Conservation (phyloP, 805 yeast genomes). For the Cyberlindnera bimundalis region DNA sequence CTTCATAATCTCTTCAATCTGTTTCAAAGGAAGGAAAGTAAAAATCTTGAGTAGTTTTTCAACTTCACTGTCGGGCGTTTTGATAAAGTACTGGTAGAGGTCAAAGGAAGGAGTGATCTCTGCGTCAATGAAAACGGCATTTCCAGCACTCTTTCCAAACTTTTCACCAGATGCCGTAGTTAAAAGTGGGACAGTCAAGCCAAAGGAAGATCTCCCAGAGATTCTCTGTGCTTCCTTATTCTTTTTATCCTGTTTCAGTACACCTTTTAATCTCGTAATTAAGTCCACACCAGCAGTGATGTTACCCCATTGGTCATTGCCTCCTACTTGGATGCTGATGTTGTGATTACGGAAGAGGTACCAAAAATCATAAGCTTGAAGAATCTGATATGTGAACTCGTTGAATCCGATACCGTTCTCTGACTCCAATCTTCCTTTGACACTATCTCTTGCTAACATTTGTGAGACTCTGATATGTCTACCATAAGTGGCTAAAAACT, state of each 20-base stretch:
- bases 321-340: conserved; percentile 84
- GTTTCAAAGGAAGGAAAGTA: conserved; percentile 66
- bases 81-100: conserved; percentile 80
- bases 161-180: conserved; percentile 89
- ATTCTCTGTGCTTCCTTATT: conserved; percentile 20
- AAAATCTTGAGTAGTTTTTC: conserved; percentile 66
- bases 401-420: conserved; percentile 85
- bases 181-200: conserved; percentile 85
- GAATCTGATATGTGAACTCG: conserved; percentile 87
- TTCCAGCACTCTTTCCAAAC: conserved; percentile 96
- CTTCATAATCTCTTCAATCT: conserved; percentile 51
- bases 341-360: conserved; percentile 58
- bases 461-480: conserved; percentile 74
- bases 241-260: conserved; percentile 19
- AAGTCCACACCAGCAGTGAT: conserved; percentile 94
- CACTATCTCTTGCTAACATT: conserved; percentile 87
- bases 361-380: conserved; percentile 93
- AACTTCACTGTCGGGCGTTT: conserved; percentile 74
- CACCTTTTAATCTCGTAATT: conserved; percentile 53
- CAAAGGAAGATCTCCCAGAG: conserved; percentile 43
- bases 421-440: conserved; percentile 65
- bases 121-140: conserved; percentile 84
- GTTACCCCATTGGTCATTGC: conserved; percentile 98
- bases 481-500: conserved; percentile 75
- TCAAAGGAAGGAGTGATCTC: conserved; percentile 75